Base-by-base conservation (phyloP, 1,139 yeast genomes). In the Komagataea norvegica region DNA sequence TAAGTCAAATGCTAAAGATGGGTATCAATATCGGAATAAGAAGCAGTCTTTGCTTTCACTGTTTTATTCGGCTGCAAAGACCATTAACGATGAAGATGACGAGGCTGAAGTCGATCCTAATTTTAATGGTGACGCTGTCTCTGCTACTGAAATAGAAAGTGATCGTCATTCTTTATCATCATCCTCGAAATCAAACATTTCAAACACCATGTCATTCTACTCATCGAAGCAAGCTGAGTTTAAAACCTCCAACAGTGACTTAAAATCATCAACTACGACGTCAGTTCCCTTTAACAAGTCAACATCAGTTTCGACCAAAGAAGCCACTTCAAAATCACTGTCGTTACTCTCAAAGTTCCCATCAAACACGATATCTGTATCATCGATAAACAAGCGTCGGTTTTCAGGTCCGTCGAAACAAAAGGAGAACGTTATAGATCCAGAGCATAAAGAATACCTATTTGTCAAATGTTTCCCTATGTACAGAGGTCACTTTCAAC, bases 381-480 rank as follows among this genome's bases (percentile, higher is more conserved):
- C 15, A 8, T 19, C 31, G 8, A 8, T 21, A 21, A 21, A 28
- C 22, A 29, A 23, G 14, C 23, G 15, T 20, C 25, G 29, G 19
- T 29, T 26, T 16, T 24, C 37, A 3, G 26, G 19, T 17, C 10
- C 22, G 8, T 17, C 16, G 9, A 5, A 33, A 14, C 25, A 18
- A 18, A 18, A 22, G 20, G 14, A 14, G 22, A 10, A 23, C 10
- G 9, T 33, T 17, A 19, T 18, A 8, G 31, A 34, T 24, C 43
- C 46, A 20, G 48, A 48, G 28, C 46, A 48, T 30, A 47, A 49
- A 27, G 94, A 85, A 56, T 68, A 74, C 46, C 70, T 79, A 41
- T 86, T 79, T 59, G 77, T 80, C 14, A 81, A 79, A 51, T 85
- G 93, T 50, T 88, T 86, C 61, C 96, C 96, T 2, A 74, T 79